Base-by-base conservation (phyloP, 129 eudicot species). In the Helianthus annuus region DNA sequence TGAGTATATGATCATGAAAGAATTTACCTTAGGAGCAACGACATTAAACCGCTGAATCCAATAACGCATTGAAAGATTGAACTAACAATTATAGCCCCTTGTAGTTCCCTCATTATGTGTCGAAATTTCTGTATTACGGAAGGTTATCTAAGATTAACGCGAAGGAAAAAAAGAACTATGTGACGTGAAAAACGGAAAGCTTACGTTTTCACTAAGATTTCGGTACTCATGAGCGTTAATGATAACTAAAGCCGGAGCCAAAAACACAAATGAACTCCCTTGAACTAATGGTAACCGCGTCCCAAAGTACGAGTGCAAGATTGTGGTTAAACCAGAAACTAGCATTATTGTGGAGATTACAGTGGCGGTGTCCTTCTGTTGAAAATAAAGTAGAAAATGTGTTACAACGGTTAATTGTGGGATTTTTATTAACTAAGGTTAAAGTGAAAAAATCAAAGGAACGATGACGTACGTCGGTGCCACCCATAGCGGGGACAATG, bases 241-340 rank as follows among this genome's bases (percentile, higher is more conserved):
- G 64, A 94, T 88, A 57, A 87, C 97, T 74, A 94, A 84, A 71
- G 90, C 97, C 9, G 96, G 96, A 48, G 99, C 94, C 82, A 90
- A 66, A 82, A 85, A 90, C 44, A 94, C 94, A 73, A 94, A 94
- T 38, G 99, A 94, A 77, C 99, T 88, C 82, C 98, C 99, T 83
- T 94, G 99, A 78, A 94, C 97, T 79, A 94, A 71, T 27, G 99
- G 97, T 70, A 94, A 90, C 0, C 99, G 93, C 55, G 99, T 94
- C 58, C 99, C 99, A 66, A 94, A 86, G 77, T 78, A 86, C 11
- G 92, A 66, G 68, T 94, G 92, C 56, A 88, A 77, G 61, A 94
- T 76, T 48, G 99, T 94, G 58, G 99, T 81, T 62, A 90, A 48
- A 64, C 97, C 99, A 36, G 99, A 84, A 38, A 94, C 86, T 11